phyloP scores from a whole-genome alignment of 2,329 filamentous ascomycete genomes.

The Fusarium pininemorale region DNA sequence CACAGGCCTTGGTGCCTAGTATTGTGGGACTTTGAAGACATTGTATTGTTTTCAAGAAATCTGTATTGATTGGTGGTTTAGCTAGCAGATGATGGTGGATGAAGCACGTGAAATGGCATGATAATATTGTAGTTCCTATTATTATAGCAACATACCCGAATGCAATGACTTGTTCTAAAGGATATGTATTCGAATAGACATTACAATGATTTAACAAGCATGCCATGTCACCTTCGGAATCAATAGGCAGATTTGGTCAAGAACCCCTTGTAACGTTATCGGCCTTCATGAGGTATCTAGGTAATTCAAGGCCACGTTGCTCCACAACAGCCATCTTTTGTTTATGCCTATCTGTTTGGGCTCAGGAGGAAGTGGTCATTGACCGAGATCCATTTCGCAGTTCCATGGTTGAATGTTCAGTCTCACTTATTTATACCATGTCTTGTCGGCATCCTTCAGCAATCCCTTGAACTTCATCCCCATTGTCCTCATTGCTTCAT shows the following conservation, averaged over 20 bases:
- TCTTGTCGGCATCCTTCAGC: not conserved
- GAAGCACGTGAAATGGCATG: constrained; percentile 25
- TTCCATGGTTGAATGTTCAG: not conserved
- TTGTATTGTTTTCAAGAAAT: constrained; percentile 3
- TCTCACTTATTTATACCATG: not conserved
- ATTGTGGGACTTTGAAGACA: not conserved
- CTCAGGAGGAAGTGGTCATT: too few species aligned
- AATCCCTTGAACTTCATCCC: not conserved
- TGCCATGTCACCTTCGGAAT: not conserved
- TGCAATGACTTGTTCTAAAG: not conserved
- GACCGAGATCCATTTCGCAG: not conserved
- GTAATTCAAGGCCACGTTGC: not conserved
- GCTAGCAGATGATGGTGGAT: constrained; percentile 23
- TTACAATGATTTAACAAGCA: accelerated
- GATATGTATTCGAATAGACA: not conserved
- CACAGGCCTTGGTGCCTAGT: not conserved
- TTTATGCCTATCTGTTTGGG: not conserved
- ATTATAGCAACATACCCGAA: constrained; percentile 1
- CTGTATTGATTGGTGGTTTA: constrained; percentile 24
- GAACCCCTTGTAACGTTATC: not conserved
- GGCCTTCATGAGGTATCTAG: not conserved
- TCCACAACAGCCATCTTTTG: not conserved
- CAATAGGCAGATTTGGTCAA: not conserved
- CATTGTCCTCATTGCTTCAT: constrained; percentile 9
- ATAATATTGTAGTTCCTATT: constrained; percentile 28